Base-by-base conservation (phyloP, 371 early-diverging fungal species). In the Mortierella polycephala region DNA sequence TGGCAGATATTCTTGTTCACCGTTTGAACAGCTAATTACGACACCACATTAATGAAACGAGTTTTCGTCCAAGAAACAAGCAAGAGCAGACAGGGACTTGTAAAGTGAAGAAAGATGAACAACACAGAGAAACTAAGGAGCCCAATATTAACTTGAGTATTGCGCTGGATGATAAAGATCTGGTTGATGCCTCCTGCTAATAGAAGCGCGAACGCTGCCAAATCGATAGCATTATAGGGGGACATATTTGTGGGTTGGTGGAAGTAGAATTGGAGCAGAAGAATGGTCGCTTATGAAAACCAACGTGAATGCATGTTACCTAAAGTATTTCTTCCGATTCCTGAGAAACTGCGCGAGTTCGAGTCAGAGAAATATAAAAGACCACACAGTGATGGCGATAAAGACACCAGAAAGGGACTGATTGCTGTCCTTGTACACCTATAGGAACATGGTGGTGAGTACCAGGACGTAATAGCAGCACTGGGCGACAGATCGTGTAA, bases 61-160 rank as follows among this genome's bases (percentile, higher is more conserved):
- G 30, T 30, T 30, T 30, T 30, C 30, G 30, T 30, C 30, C 30
- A 30, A 30, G 30, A 30, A 30, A 30, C 30, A 49, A 46, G 41
- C 5, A 60, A 0, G 20, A 5, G 6, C 20, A 45, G 47, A 21
- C 21, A 41, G 2, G 37, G 16, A 53, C 56, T 58, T 67, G 54
- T 60, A 20, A 67, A 41, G 40, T 67, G 67, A 5, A 60, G 11
- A 23, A 53, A 59, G 10, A 67, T 53, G n/a, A 60, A 2, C 44
- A 63, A 23, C n/a, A 69, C 58, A 5, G 53, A 49, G 20, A 63
- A 69, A 50, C 63, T 63, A 12, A 57, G 14, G 40, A 62, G 46
- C 5, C 47, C 9, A 3, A 14, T 30, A 8, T 49, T 21, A 18
- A 39, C 13, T 6, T 5, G 45, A 14, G 51, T 53, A 10, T 11